Base-by-base conservation (phyloP, 106 monocot genomes). In the Dendrobium catenatum region DNA sequence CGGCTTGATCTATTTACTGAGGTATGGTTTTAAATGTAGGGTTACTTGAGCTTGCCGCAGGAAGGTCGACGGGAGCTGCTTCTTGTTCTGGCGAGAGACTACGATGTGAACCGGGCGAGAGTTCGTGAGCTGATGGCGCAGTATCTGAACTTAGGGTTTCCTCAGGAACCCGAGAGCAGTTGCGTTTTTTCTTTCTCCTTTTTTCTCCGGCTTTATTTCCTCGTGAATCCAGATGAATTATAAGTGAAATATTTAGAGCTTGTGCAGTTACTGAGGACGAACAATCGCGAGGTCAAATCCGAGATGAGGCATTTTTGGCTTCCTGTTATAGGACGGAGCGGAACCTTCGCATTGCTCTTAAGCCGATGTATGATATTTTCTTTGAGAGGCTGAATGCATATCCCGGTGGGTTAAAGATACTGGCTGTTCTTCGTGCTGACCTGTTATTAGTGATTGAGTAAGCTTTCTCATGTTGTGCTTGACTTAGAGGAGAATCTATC, bases 401-500 rank as follows among this genome's bases (percentile, higher is more conserved):
- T 31, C 87, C 88, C 17, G 95, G 92, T 13, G 95, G 95, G 47
- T 82, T 95, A 82, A 95, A 95, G 87, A 83, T 92, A 54, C 61
- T 95, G 73, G 82, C 83, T 48, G 47, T 85, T 73, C 82, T 95
- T 73, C 95, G 95, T 70, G 92, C 92, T 20, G 95, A 95, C 56
- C 92, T 95, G 58, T 90, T 92, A 66, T 80, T 82, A 70, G 54
- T 87, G 43, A 77, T 92, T 15, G 82, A 5, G 95, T 95, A 88
- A 82, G 85, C 61, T 37, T 13, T 15, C 66, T 68, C 19, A 44
- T 20, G 11, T n/a, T 37, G 29, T 27, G 42, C 6, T 79, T 26
- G 33, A n/a, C 42, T 74, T 42, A 24, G 29, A 64, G 2, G 8
- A 24, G 27, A 16, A 64, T 24, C 7, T 29, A 33, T 78, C n/a